Conservation (phyloP, 306 rosid species). For the Hippophae rhamnoides region DNA sequence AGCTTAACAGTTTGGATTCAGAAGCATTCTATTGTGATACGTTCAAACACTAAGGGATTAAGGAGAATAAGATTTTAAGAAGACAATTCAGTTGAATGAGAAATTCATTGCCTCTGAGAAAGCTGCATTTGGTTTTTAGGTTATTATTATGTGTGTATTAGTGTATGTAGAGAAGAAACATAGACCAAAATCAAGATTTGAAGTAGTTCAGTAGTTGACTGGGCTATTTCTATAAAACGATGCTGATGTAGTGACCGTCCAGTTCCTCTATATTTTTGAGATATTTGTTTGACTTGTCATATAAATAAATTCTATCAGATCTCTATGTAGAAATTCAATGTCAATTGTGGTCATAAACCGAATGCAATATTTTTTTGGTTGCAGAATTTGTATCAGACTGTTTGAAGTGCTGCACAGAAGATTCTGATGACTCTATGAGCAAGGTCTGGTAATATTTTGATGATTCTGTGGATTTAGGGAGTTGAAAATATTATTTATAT, state of each 20-base stretch:
- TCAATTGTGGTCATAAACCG: background rate
- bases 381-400: slow-evolving; percentile 77
- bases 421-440: slow-evolving; percentile 64
- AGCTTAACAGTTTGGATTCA: no score
- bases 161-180: background rate
- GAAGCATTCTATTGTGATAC: no score
- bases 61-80: background rate
- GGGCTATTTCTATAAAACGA: no score
- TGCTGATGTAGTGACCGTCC: background rate
- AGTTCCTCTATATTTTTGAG: background rate
- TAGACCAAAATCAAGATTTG: background rate
- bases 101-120: background rate
- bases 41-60: no score
- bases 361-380: slow-evolving; percentile 19
- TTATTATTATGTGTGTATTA: background rate
- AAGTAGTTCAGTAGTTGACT: background rate
- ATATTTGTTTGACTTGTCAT: no score
- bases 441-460: slow-evolving; percentile 39
- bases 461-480: slow-evolving; percentile 3
- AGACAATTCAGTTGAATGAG: background rate
- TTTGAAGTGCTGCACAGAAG: slow-evolving; percentile 74
- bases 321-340: no score
- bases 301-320: no score
- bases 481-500: background rate
- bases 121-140: background rate